phyloP scores from a whole-genome alignment of 768 basidiomycete genomes.

The Nevesoporus exiguus region DNA sequence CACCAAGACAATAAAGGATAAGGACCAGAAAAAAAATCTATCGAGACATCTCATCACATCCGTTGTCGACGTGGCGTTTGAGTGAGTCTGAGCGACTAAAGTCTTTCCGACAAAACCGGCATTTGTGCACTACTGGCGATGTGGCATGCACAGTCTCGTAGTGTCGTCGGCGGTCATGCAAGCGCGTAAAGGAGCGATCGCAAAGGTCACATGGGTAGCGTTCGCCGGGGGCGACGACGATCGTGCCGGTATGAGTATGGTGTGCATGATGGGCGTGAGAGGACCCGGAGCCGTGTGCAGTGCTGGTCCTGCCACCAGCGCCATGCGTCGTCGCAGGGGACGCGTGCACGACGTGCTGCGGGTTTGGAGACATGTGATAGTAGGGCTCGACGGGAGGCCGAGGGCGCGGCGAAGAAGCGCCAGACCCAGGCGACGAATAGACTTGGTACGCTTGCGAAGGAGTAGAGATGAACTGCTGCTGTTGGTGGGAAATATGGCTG shows the following conservation, averaged over 20 bases:
- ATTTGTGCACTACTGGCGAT: constrained; percentile 62
- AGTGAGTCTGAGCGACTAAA: constrained; percentile 79
- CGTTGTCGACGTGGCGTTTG: constrained; percentile 80
- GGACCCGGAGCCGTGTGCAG: constrained; percentile 4
- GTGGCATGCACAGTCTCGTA: constrained; percentile 72
- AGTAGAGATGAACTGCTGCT: constrained; percentile 45
- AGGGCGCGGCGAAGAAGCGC: constrained; percentile 24
- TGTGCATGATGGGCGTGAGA: constrained; percentile 2
- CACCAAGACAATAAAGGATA: background rate
- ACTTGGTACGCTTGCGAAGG: constrained; percentile 42
- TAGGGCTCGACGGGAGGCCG: constrained; percentile 36
- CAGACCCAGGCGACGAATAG: constrained; percentile 31
- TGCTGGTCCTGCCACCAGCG: constrained; percentile 13
- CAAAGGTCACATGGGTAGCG: constrained; percentile 72
- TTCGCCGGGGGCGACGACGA: constrained; percentile 39
- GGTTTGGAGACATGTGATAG: constrained; percentile 40
- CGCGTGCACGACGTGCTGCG: constrained; percentile 28
- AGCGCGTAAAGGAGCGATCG: constrained; percentile 74
- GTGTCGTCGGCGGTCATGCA: constrained; percentile 81
- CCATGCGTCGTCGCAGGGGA: constrained; percentile 14
- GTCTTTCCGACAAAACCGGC: constrained; percentile 71
- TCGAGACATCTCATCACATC: constrained; percentile 63
- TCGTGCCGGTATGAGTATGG: constrained; percentile 13
- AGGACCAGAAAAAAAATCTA: constrained; percentile 13
- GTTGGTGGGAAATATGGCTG: constrained; percentile 14